A percentile compares a stretch with the other conserved stretches of the same genome.
These are phyloP conservation scores for Apiospora arundinis DNA, from an alignment of 2,329 filamentous ascomycete genomes.

Conservation along the genomic window DNA sequence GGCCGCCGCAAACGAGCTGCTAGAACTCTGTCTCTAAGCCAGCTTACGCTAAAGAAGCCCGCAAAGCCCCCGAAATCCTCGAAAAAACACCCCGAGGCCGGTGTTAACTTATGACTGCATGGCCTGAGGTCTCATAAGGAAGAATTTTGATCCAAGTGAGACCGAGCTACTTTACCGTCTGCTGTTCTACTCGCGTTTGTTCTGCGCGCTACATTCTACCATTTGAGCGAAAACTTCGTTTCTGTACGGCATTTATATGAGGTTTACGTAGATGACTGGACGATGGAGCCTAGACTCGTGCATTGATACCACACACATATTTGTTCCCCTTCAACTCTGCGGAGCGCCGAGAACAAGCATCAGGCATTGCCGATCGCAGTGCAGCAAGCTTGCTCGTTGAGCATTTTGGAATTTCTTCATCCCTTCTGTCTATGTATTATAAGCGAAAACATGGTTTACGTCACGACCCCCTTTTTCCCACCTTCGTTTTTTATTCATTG, in stretches of 20 bases:
- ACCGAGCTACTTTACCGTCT: background rate
- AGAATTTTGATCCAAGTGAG: background rate
- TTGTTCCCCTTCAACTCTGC: background rate
- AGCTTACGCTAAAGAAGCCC: constrained; percentile 58
- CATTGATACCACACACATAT: background rate
- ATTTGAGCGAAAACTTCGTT: background rate
- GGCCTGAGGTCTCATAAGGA: constrained; percentile 29
- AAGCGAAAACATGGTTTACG: background rate
- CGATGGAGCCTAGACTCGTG: constrained; percentile 1
- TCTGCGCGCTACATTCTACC: background rate
- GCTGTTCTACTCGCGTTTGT: background rate
- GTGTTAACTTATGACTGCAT: constrained; percentile 42
- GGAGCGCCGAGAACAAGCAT: background rate
- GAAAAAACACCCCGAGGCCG: constrained; percentile 28
- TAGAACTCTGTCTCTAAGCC: constrained; percentile 68
- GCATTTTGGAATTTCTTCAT: background rate
- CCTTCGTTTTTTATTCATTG: constrained; percentile 13
- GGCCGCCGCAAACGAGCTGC: constrained; percentile 58
- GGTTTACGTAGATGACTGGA: background rate
- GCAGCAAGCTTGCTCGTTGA: background rate
- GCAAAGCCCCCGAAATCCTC: constrained; percentile 37
- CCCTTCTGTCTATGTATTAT: background rate
- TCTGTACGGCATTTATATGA: background rate
- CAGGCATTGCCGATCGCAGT: background rate
- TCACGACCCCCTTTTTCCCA: background rate